Conservation (phyloP, 2,329 filamentous ascomycete genomes). For the Claviceps monticola region DNA sequence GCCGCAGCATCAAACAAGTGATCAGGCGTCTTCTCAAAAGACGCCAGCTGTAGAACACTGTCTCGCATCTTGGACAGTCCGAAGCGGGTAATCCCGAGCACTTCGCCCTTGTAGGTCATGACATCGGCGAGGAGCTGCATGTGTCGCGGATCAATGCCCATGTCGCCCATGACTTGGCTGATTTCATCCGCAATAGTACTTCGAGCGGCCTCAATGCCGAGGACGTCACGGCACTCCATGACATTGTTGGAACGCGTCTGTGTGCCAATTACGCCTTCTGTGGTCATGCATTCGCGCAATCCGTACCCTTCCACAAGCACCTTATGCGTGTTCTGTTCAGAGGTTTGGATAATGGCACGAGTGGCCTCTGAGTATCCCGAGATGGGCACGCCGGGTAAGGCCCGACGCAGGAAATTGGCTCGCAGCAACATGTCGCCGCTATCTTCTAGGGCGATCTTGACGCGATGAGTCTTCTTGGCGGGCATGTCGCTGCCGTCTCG, state of each 20-base stretch:
- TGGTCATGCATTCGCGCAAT: conserved; percentile 78
- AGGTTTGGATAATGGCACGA: conserved; percentile 79
- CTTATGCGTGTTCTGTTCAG: conserved; percentile 51
- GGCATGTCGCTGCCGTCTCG: conserved; percentile 38
- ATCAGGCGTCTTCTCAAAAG: conserved; percentile 96
- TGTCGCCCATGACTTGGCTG: conserved; percentile 73
- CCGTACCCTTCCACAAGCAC: conserved; percentile 94
- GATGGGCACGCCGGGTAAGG: conserved; percentile 71
- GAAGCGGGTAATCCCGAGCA: conserved; percentile 91
- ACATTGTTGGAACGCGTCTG: conserved; percentile 69
- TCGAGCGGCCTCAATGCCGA: conserved; percentile 90
- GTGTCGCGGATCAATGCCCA: conserved; percentile 93
- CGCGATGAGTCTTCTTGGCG: conserved; percentile 31
- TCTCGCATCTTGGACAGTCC: conserved; percentile 95
- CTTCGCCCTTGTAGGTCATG: conserved; percentile 98
- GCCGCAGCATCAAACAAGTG: conserved; percentile 92
- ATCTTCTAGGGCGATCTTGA: conserved; percentile 30
- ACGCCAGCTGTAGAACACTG: conserved; percentile 81
- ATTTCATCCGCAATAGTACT: conserved; percentile 85
- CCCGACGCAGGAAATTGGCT: conserved; percentile 72
- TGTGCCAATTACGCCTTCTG: conserved; percentile 73
- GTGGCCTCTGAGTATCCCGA: conserved; percentile 77
- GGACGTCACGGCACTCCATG: conserved; percentile 73
- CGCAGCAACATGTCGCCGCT: conserved; percentile 49
- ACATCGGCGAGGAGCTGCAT: conserved; percentile 96